These are phyloP conservation scores for Glarea lozoyensis DNA, from an alignment of 495 filamentous ascomycete species.

Conservation along the genomic window DNA sequence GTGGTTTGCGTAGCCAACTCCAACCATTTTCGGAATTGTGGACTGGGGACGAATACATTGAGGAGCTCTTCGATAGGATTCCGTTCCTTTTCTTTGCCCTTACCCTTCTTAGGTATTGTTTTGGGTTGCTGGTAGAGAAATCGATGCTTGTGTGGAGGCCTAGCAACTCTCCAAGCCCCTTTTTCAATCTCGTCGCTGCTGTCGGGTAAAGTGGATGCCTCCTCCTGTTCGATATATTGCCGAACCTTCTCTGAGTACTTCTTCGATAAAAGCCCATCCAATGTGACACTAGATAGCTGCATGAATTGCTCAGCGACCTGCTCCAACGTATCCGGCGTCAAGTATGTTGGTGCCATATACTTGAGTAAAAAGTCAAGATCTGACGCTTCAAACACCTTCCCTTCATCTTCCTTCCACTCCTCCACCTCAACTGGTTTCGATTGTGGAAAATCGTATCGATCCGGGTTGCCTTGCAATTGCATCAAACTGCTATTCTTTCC, in stretches of 20 bases:
- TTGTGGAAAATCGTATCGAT: conserved; percentile 76
- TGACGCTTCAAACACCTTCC: conserved; percentile 53
- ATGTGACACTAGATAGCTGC: conserved; percentile 71
- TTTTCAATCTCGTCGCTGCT: conserved; percentile 50
- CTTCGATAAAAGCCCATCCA: conserved; percentile 66
- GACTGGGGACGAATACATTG: conserved; percentile 69
- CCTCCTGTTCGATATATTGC: conserved; percentile 56
- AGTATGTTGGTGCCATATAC: conserved; percentile 80
- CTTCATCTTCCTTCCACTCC: conserved; percentile 30
- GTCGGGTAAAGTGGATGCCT: conserved; percentile 36
- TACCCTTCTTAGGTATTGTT: conserved; percentile 15
- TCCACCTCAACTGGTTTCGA: conserved; percentile 43
- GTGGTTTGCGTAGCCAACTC: conserved; percentile 63
- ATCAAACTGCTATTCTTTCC: conserved; percentile 81
- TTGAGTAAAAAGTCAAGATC: conserved; percentile 83
- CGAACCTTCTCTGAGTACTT: conserved; percentile 65
- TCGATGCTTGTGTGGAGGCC: conserved; percentile 91
- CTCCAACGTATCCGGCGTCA: conserved; percentile 90
- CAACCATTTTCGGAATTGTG: conserved; percentile 88
- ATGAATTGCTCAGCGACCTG: conserved; percentile 68
- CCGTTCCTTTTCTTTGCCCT: conserved; percentile 15
- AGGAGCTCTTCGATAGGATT: conserved; percentile 69
- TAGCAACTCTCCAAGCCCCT: conserved; percentile 61
- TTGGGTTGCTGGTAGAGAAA: conserved; percentile 66
- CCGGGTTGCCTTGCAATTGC: conserved; percentile 85